Evolutionary conservation across 257 asterid species (phyloP).

Genomic region (Leptodermis oblonga): DNA sequence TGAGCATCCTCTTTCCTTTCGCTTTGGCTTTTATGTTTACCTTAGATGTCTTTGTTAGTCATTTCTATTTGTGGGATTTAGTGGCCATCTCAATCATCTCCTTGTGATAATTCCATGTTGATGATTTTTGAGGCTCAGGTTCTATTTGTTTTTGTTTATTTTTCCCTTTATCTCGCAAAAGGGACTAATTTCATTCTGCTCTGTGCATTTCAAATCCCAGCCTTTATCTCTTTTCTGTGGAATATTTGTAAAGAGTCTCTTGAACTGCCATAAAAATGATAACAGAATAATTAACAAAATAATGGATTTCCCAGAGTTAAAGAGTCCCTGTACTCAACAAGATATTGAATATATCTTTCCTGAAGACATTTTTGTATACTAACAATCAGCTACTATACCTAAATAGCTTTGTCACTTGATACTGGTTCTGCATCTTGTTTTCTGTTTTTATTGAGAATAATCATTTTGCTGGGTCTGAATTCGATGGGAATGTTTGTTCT

Average conservation of each 20-base stretch:
- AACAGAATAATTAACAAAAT: no score
- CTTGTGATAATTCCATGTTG: neutral
- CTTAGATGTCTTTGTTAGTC: neutral
- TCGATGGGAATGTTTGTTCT: neutral
- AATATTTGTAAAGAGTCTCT: neutral
- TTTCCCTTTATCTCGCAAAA: neutral
- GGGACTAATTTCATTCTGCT: neutral
- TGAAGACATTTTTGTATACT: neutral
- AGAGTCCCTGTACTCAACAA: no score
- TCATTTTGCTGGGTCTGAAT: slow-evolving; percentile 11
- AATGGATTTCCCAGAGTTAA: no score
- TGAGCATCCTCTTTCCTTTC: no score
- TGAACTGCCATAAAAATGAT: no score
- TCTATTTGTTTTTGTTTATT: neutral
- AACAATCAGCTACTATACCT: neutral
- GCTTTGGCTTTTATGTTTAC: no score
- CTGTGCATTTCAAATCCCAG: neutral
- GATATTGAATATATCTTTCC: neutral
- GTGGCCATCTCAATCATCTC: neutral
- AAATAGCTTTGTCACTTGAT: neutral
- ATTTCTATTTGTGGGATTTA: neutral
- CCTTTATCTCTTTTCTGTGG: neutral
- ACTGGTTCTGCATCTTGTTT: neutral
- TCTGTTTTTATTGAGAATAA: neutral
- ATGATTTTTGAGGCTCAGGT: neutral